These are phyloP conservation scores for Prosopis cineraria DNA, from an alignment of 306 rosid species.

Conservation along the genomic window DNA sequence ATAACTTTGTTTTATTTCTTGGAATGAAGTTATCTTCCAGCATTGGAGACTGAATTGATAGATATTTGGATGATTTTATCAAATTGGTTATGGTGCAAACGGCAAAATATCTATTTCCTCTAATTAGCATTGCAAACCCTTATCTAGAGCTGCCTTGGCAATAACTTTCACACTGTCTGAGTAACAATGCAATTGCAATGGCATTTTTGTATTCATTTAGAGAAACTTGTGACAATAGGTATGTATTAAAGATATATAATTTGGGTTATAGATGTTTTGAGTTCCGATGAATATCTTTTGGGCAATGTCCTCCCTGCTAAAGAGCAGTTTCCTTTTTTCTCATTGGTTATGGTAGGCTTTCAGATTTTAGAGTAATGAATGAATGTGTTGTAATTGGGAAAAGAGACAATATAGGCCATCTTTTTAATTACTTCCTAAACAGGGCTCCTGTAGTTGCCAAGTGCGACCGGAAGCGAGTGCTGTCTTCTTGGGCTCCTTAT, in stretches of 20 bases:
- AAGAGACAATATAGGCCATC: not conserved
- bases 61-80: not conserved
- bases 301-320: not conserved
- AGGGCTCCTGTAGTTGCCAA: constrained; percentile 92
- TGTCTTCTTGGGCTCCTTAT: constrained; percentile 79
- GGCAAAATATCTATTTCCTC: not conserved
- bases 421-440: constrained; percentile 35
- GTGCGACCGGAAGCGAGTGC: constrained; percentile 83
- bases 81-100: not conserved
- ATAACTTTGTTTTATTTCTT: constrained; percentile 1
- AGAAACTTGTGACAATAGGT: not conserved
- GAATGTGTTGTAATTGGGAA: constrained; percentile 3
- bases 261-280: constrained; percentile 7
- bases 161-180: not conserved
- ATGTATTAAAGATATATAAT: constrained; percentile 4
- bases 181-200: not conserved
- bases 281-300: constrained; percentile 19
- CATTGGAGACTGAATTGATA: not conserved
- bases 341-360: not conserved
- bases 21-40: constrained; percentile 9
- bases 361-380: not conserved
- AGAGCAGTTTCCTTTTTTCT: not conserved
- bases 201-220: constrained; percentile 2
- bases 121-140: not conserved
- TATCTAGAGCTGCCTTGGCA: not conserved